A percentile compares a stretch with the other conserved stretches of the same genome.
Conservation (phyloP, 2,329 filamentous ascomycete genomes). For the Microdochium trichocladiopsis region DNA sequence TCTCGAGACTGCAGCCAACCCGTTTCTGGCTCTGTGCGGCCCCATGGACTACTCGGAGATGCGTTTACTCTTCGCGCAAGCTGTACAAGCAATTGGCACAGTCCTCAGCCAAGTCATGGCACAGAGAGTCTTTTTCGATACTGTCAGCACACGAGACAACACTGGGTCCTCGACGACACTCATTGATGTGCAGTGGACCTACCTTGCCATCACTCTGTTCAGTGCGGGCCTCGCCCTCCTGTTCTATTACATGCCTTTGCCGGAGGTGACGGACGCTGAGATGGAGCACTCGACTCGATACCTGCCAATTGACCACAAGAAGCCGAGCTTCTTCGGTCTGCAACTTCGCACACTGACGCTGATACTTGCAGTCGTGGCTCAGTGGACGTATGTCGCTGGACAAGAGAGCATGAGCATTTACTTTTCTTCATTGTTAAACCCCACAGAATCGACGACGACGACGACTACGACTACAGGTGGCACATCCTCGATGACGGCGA, state of each 20-base stretch:
- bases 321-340: conserved; percentile 39
- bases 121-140: conserved; percentile 65
- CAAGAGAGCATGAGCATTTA: conserved; percentile 61
- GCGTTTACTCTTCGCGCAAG: conserved; percentile 69
- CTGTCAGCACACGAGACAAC: conserved; percentile 32
- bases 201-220: conserved; percentile 71
- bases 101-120: conserved; percentile 68
- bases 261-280: conserved; percentile 51
- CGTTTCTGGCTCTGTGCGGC: conserved; percentile 65
- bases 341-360: conserved; percentile 51
- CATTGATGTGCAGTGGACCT: conserved; percentile 76
- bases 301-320: conserved; percentile 42
- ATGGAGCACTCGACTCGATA: conserved; percentile 39
- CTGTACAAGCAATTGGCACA: conserved; percentile 67
- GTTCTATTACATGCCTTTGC: conserved; percentile 62
- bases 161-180: conserved; percentile 39
- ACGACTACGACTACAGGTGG: conserved; percentile 13
- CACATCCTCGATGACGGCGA: conserved; percentile 35
- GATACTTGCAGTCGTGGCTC: conserved; percentile 64
- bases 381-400: conserved; percentile 73
- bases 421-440: conserved; percentile 44
- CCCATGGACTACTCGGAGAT: conserved; percentile 67
- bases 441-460: conserved; percentile 12
- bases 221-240: conserved; percentile 63
- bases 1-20: conserved; percentile 75